Evolutionary conservation across 352 stramenopile species (phyloP), one percentile per base, ranked within the genome.

Genomic region (Ophiocytium majus): DNA sequence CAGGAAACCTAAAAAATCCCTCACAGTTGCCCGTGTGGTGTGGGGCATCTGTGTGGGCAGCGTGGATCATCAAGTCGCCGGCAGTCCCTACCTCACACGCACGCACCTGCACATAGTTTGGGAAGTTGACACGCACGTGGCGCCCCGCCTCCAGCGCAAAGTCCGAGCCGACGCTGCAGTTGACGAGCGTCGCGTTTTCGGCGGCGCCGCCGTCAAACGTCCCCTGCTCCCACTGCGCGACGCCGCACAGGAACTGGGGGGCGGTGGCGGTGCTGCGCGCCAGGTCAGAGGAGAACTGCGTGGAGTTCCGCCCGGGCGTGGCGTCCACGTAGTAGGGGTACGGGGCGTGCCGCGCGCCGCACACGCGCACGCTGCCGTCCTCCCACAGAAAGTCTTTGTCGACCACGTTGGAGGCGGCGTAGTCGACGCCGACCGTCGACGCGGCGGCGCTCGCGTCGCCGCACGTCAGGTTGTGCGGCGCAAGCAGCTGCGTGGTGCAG

Each of bases 161-260:
- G 79, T 92, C 86, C 0, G 75, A 83, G 31, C 91, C 89, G 50
- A 92, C 82, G 0, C 90, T 90, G 34, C 10, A 17, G 34, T 5
- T 17, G 34, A 37, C 64, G 31, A 17, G 5, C 5, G 34, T 17
- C 43, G 90, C 90, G 86, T 93, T 90, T 83, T 94, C 90, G 10
- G 91, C 93, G 5, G 66, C 35, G 5, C 5, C 35, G 5, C 66
- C 35, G 35, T 78, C 66, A 86, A 96, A 98, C 88, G 98, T 93
- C 14, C 96, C 96, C 91, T 99, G 93, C 36, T 93, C 83, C 96
- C 96, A 99, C 33, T 91, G 64, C 9, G 92, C 83, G 82, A 96
- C 93, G 31, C 93, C 92, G 89, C 96, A 99, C 49, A 89, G 78
- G 57, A 87, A 89, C 50, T 71, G 80, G 63, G n/a, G 9, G 32